A percentile compares a stretch with the other conserved stretches of the same genome.
phyloP scores from a whole-genome alignment of 306 rosid genomes.

The Cucurbita moschata region DNA sequence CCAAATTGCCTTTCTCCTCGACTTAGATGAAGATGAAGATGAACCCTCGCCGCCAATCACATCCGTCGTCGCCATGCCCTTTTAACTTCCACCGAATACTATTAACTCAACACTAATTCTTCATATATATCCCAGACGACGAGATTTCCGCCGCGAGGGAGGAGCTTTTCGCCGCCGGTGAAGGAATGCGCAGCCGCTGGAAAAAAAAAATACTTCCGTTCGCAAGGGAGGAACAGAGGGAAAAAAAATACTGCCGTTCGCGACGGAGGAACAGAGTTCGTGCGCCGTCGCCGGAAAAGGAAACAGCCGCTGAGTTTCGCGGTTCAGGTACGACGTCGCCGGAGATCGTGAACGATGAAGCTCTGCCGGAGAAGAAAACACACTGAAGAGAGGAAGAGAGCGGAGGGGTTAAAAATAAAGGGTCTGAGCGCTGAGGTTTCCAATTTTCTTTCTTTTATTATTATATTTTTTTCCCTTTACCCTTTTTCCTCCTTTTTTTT shows the following conservation, averaged over 20 bases:
- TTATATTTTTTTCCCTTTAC: too few species aligned
- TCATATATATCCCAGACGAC: neutral
- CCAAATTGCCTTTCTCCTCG: conserved; percentile 67
- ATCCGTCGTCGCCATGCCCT: conserved; percentile 1
- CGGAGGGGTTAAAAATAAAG: neutral
- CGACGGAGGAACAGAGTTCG: neutral
- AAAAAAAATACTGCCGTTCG: too few species aligned
- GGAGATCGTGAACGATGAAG: neutral
- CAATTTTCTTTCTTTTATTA: neutral
- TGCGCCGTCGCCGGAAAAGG: neutral
- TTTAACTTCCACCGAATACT: neutral
- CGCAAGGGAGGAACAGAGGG: neutral
- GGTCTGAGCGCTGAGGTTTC: neutral
- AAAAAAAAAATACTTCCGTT: too few species aligned
- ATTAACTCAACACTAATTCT: neutral
- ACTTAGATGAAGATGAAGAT: conserved; percentile 8
- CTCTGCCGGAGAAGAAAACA: neutral
- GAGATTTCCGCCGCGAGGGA: neutral
- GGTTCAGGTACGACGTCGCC: neutral
- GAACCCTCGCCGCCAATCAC: conserved; percentile 16
- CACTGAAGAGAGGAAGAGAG: neutral
- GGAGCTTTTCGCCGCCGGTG: neutral
- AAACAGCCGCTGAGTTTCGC: too few species aligned
- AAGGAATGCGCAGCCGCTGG: neutral
- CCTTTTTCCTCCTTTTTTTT: too few species aligned